Evolutionary conservation across 495 filamentous ascomycete species (phyloP), one percentile per base, ranked within the genome.

Genomic region (Paragyromitra xinjiangensis): DNA sequence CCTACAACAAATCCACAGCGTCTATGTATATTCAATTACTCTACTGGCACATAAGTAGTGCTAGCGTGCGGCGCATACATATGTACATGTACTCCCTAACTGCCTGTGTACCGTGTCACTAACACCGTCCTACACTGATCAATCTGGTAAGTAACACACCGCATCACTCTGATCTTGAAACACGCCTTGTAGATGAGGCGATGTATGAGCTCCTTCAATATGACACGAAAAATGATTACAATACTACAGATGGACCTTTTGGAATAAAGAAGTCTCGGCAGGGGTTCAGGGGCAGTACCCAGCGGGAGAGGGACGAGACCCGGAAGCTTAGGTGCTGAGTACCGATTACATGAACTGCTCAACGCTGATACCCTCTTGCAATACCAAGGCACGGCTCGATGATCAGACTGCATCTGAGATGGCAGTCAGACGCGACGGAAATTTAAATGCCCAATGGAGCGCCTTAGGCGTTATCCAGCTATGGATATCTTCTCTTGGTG

Each of bases 51-150:
- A 44, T 2, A 34, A 58, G 51, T 44, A 59, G 29, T 14, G 65
- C 29, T 56, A 29, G 50, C 53, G 34, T 39, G 34, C 29, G 51
- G 51, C 65, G 61, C 40, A 44, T 26, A 58, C 55, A 16, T 34
- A 16, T 14, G 24, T 34, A n/a, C 26, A 6, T 58, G 44, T 48
- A 16, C 44, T 16, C 6, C 44, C 29, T 16, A 39, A 12, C 6
- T 22, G 64, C 26, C 64, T 69, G 66, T 69, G 66, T 69, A 69
- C 19, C 66, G 65, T 68, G 9, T 12, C 50, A 68, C 66, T 22
- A 69, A 34, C 34, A 22, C 34, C n/a, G 39, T 59, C 51, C 51
- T 69, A 69, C 51, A 44, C 2, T 29, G 14, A 69, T 45, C 50
- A 19, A 58, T 65, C 12, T 7, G 50, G 56, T 56, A 55, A 19